These are phyloP conservation scores for Naganishia liquefaciens DNA, from an alignment of 1,284 basidiomycete species.

Conservation along the genomic window DNA sequence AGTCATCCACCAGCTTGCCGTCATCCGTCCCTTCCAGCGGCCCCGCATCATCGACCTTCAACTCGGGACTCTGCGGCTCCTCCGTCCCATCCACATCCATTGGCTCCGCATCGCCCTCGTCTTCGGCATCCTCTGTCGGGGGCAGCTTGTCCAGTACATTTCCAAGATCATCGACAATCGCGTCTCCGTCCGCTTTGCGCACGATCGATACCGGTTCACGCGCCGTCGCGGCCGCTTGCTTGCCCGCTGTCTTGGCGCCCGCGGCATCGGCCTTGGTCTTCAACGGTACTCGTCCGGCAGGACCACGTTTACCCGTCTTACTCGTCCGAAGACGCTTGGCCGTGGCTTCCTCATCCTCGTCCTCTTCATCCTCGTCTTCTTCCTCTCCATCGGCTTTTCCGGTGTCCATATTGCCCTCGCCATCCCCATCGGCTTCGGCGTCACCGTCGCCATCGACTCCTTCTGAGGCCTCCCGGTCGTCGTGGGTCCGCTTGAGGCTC, in stretches of 20 bases:
- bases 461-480: slow-evolving; percentile 15
- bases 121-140: slow-evolving; percentile 37
- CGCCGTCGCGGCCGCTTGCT: slow-evolving; percentile 40
- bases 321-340: slow-evolving; percentile 13
- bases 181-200: slow-evolving; percentile 41
- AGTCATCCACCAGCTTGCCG: slow-evolving; percentile 67
- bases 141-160: slow-evolving; percentile 36
- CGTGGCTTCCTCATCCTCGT: slow-evolving; percentile 28
- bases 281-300: slow-evolving; percentile 14
- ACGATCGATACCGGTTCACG: slow-evolving; percentile 46
- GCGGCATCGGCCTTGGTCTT: slow-evolving; percentile 18
- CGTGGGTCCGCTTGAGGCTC: slow-evolving; percentile 6
- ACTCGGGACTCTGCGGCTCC: slow-evolving; percentile 54
- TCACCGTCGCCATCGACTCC: slow-evolving; percentile 1
- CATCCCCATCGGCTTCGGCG: slow-evolving; percentile 2
- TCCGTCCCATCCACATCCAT: slow-evolving; percentile 12
- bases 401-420: slow-evolving; percentile 5
- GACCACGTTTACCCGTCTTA: slow-evolving; percentile 15
- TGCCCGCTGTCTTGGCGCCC: slow-evolving; percentile 33
- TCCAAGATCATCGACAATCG: slow-evolving; percentile 44
- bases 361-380: slow-evolving; percentile 29
- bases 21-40: slow-evolving; percentile 51
- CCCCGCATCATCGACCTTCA: slow-evolving; percentile 56
- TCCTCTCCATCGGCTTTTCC: slow-evolving; percentile 19
- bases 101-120: slow-evolving; percentile 52